phyloP scores from a whole-genome alignment of 441 rosid genomes.

The Populus hybrid region DNA sequence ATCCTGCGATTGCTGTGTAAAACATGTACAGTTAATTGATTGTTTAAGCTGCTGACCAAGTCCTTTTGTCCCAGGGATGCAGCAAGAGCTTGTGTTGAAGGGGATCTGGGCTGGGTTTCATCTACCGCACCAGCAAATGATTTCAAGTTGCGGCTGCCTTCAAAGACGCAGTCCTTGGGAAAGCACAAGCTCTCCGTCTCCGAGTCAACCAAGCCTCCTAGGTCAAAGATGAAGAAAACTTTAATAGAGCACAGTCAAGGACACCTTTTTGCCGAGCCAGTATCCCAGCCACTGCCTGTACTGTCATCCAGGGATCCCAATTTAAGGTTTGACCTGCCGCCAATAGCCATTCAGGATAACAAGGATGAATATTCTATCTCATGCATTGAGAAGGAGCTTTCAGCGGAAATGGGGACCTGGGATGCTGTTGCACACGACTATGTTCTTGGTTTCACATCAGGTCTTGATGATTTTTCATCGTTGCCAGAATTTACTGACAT shows the following conservation, averaged over 20 bases:
- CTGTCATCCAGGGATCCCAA: constrained; percentile 42
- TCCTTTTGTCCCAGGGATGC: constrained; percentile 51
- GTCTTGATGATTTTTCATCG: constrained; percentile 65
- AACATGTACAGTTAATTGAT: constrained; percentile 1
- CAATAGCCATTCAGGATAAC: constrained; percentile 25
- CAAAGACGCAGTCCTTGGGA: constrained; percentile 56
- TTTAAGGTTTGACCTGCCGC: constrained; percentile 48
- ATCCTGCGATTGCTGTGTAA: too few relatives aligned
- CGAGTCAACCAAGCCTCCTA: constrained; percentile 57
- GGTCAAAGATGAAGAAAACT: constrained; percentile 61
- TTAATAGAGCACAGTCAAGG: constrained; percentile 36
- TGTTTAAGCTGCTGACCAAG: constrained; percentile 8
- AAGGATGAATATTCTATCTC: constrained; percentile 15
- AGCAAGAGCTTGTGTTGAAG: constrained; percentile 62
- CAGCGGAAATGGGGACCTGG: constrained; percentile 30
- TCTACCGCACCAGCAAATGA: constrained; percentile 61
- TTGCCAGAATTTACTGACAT: constrained; percentile 62
- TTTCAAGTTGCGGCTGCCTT: constrained; percentile 44
- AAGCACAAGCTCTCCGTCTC: constrained; percentile 67
- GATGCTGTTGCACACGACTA: constrained; percentile 42
- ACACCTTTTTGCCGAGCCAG: constrained; percentile 32
- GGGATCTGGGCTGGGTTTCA: constrained; percentile 61
- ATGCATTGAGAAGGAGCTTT: constrained; percentile 33
- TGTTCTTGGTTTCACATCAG: constrained; percentile 45
- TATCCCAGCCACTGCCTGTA: constrained; percentile 25